Evolutionary conservation across 2,329 filamentous ascomycete genomes (phyloP), one percentile per base, ranked within the genome.

Genomic region (Periconia macrospinosa): DNA sequence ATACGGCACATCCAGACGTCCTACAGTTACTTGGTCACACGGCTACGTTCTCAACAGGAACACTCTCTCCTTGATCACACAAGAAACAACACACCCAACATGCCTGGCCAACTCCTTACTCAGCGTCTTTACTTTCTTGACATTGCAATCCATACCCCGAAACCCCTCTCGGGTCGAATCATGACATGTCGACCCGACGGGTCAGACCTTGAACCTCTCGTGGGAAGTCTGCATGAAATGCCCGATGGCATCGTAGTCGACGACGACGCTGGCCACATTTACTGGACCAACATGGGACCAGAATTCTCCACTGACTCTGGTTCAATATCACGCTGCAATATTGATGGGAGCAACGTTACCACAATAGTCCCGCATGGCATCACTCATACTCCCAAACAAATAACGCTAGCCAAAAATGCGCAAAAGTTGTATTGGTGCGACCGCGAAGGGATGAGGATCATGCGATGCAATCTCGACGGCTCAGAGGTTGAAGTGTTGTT

Each of bases 331-430:
- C 77, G 74, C 3, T 69, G 74, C 27, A 75, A 77, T 17, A 62
- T 82, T 1, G 79, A 83, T 46, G 83, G 83, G 1, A 73, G 55
- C 15, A 69, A 81, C 43, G 60, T 79, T 7, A 59, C 65, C 8
- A 72, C 70, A 1, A 62, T 86, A 1, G 63, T 86, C 0, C 57
- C 76, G 0, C 44, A 54, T 0, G 81, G 82, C 0, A 41, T 56
- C 1, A 66, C 81, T 1, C 76, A 84, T 62, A 86, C 83, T 0
- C 75, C 76, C 1, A 78, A 79, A 50, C 76, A 79, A 47, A 41
- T 76, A 9, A 42, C 60, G 2, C 42, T 73, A 9, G 51, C 58
- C 3, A 37, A 65, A 19, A 65, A 75, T 23, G 20, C 17, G 19
- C 30, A 33, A 9, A 51, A 51, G 15, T 17, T 78, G 3, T 78